Evolutionary conservation across 129 eudicot species (phyloP).

Genomic region (Ambrosia trifida): DNA sequence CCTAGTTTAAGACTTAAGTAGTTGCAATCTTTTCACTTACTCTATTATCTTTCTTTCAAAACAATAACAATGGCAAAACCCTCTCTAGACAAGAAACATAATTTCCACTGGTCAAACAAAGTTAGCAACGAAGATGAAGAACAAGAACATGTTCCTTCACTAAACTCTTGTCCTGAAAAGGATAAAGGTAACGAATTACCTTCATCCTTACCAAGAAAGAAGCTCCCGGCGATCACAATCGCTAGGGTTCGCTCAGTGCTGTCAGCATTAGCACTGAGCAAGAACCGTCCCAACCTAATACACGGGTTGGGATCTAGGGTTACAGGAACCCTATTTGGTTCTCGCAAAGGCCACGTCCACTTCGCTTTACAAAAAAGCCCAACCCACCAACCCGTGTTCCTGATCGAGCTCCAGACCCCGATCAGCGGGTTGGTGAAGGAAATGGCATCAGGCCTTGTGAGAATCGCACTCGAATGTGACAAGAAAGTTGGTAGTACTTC

Average conservation of each 20-base stretch:
- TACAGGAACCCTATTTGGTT: constrained; percentile 74
- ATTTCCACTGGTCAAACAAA: constrained; percentile 70
- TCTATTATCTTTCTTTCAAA: constrained; percentile 32
- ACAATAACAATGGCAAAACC: constrained; percentile 52
- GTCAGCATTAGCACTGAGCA: constrained; percentile 34
- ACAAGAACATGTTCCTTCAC: constrained; percentile 20
- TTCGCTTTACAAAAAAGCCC: constrained; percentile 70
- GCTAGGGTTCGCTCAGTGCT: constrained; percentile 58
- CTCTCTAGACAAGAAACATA: constrained; percentile 58
- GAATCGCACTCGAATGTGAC: constrained; percentile 74
- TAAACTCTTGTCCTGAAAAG: constrained; percentile 25
- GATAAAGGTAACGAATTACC: constrained; percentile 31
- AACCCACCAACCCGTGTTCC: constrained; percentile 53
- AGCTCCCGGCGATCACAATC: constrained; percentile 56
- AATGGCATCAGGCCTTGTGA: constrained; percentile 84
- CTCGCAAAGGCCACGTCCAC: constrained; percentile 73
- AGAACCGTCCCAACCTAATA: constrained; percentile 39
- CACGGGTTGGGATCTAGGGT: constrained; percentile 57
- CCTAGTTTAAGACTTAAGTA: constrained; percentile 47
- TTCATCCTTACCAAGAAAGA: constrained; percentile 42
- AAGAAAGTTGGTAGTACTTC: constrained; percentile 26
- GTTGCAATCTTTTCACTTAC: constrained; percentile 30
- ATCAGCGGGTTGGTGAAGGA: constrained; percentile 66
- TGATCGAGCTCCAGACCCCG: constrained; percentile 78
- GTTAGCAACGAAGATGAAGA: constrained; percentile 60